Evolutionary conservation across 2,329 filamentous ascomycete species (phyloP).

Genomic region (Bimuria novae-zelandiae): DNA sequence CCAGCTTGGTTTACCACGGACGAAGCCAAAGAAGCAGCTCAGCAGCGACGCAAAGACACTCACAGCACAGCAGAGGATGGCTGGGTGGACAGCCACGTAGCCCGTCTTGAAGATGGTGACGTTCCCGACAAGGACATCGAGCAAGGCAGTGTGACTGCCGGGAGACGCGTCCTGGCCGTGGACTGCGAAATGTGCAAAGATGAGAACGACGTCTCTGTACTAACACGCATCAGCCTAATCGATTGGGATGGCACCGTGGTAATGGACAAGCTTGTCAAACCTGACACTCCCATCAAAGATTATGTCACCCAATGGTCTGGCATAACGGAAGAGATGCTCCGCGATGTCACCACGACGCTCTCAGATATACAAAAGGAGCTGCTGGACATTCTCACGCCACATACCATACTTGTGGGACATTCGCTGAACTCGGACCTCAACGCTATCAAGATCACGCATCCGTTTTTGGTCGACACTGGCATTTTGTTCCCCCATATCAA

Average conservation of each 20-base stretch:
- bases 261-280: conserved; percentile 91
- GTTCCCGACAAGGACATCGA: conserved; percentile 73
- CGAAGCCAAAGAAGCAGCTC: conserved; percentile 59
- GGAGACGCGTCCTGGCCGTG: conserved; percentile 76
- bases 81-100: conserved; percentile 81
- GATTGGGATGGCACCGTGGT: conserved; percentile 82
- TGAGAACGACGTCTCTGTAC: conserved; percentile 74
- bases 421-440: conserved; percentile 83
- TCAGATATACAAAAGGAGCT: conserved; percentile 80
- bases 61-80: conserved; percentile 62
- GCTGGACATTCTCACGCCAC: conserved; percentile 70
- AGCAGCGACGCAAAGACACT: conserved; percentile 57
- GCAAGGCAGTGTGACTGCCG: conserved; percentile 80
- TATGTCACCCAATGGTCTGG: conserved; percentile 90
- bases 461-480: conserved; percentile 90
- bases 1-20: conserved; percentile 70
- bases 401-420: conserved; percentile 77
- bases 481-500: conserved; percentile 89
- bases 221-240: conserved; percentile 87
- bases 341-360: conserved; percentile 80
- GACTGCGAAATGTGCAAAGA: conserved; percentile 99
- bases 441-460: conserved; percentile 84
- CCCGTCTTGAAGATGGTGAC: conserved; percentile 67
- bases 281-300: conserved; percentile 82
- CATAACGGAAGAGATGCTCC: conserved; percentile 85